These are phyloP conservation scores for Pythium biforme DNA, from an alignment of 352 stramenopile species.

Conservation along the genomic window DNA sequence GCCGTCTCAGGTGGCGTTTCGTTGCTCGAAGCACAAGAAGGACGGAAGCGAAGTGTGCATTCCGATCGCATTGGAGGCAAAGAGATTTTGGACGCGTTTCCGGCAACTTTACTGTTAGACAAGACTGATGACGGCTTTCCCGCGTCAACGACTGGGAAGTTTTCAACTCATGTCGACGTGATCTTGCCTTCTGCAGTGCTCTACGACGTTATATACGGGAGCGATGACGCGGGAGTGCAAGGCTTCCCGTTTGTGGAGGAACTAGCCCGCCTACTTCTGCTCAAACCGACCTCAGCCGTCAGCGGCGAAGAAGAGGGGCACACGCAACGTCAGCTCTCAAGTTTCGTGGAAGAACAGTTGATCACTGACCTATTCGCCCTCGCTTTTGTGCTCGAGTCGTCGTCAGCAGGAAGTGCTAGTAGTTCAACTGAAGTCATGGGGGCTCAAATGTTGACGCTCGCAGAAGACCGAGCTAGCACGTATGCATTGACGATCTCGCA, in stretches of 20 bases:
- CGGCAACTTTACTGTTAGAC: constrained; percentile 5
- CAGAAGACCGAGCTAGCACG: constrained; percentile 43
- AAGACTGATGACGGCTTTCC: background rate
- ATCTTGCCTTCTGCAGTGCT: constrained; percentile 26
- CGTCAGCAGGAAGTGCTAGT: background rate
- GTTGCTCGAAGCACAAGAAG: constrained; percentile 27
- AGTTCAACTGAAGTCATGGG: constrained; percentile 28
- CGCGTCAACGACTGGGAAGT: background rate
- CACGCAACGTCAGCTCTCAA: background rate
- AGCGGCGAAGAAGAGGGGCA: background rate
- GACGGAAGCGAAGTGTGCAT: constrained; percentile 5
- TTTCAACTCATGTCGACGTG: constrained; percentile 19
- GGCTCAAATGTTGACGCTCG: constrained; percentile 42
- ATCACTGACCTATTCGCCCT: constrained; percentile 72
- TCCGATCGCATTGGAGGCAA: constrained; percentile 10
- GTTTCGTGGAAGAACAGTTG: constrained; percentile 47
- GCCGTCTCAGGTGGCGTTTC: constrained; percentile 7
- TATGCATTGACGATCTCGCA: constrained; percentile 49
- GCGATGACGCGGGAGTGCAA: background rate
- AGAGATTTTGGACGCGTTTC: constrained; percentile 19
- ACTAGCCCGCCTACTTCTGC: constrained; percentile 9
- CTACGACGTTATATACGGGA: constrained; percentile 17
- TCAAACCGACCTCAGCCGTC: background rate
- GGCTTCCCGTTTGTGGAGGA: constrained; percentile 24
- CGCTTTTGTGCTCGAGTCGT: constrained; percentile 50